Percentiles rank a stretch among this genome's conserved stretches.
These are phyloP conservation scores for Vitis hybrid DNA, from an alignment of 177 flowering plant genomes.

Conservation along the genomic window DNA sequence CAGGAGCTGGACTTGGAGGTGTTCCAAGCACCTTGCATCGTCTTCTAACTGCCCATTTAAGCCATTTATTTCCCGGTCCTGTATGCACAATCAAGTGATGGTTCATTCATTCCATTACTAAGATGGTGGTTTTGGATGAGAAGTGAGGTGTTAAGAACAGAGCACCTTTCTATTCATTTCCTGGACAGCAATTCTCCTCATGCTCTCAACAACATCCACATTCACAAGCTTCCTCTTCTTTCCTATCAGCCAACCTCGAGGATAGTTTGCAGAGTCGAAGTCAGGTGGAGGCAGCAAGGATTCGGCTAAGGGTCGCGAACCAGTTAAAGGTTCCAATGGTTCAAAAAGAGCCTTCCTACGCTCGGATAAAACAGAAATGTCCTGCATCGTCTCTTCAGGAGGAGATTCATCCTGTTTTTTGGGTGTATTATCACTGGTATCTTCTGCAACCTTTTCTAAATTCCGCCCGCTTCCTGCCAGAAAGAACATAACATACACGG, in stretches of 20 bases:
- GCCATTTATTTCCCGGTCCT: constrained; percentile 92
- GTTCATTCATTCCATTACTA: not conserved
- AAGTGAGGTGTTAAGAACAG: not conserved
- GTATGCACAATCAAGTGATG: constrained; percentile 18
- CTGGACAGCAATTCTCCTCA: constrained; percentile 90
- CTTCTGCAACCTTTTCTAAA: constrained; percentile 33
- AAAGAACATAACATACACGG: constrained; percentile 12
- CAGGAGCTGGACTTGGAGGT: constrained; percentile 79
- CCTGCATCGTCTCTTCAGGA: constrained; percentile 30
- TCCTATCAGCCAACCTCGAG: constrained; percentile 84
- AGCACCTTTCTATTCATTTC: constrained; percentile 95
- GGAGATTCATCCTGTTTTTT: constrained; percentile 28
- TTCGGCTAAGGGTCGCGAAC: constrained; percentile 52
- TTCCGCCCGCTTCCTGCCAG: constrained; percentile 38
- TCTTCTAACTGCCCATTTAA: constrained; percentile 85
- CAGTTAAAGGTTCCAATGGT: constrained; percentile 63
- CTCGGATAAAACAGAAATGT: constrained; percentile 53
- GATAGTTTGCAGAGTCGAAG: constrained; percentile 76
- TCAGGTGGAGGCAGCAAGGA: constrained; percentile 89
- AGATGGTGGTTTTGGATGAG: not conserved
- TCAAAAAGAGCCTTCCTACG: constrained; percentile 89
- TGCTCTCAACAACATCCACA: constrained; percentile 95
- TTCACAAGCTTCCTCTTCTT: constrained; percentile 96
- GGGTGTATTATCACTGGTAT: constrained; percentile 18
- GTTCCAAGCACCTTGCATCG: constrained; percentile 71